phyloP scores from a whole-genome alignment of 805 yeast genomes.

The Sporopachydermia quercuum region DNA sequence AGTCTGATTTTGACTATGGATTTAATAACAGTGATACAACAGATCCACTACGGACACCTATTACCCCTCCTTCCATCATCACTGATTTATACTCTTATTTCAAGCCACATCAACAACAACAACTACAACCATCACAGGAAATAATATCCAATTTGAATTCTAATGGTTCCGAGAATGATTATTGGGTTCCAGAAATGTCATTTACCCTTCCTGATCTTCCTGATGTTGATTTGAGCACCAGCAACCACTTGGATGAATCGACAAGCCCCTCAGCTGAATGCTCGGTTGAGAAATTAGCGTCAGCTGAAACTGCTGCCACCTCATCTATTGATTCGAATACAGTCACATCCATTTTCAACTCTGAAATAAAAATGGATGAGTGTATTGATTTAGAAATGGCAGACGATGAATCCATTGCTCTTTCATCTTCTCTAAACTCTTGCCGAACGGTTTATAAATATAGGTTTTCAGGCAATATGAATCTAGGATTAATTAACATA shows the following conservation, averaged over 20 bases:
- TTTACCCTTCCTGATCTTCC: neutral
- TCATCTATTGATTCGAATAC: too few species aligned
- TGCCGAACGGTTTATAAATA: neutral
- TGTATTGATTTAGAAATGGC: neutral
- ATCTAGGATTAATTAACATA: slow-evolving; percentile 7
- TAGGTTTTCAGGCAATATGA: slow-evolving; percentile 8
- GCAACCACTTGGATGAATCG: too few species aligned
- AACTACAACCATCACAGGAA: too few species aligned
- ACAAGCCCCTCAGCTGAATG: too few species aligned
- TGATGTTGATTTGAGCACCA: too few species aligned
- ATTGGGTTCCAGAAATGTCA: neutral
- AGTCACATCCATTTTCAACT: too few species aligned
- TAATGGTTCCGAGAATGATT: too few species aligned
- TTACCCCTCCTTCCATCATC: neutral
- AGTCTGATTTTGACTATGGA: neutral
- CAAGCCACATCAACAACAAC: neutral
- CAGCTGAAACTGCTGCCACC: too few species aligned
- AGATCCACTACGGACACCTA: neutral
- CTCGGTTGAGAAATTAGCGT: too few species aligned
- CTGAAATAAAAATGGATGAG: too few species aligned
- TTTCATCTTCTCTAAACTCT: neutral
- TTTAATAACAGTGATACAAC: neutral
- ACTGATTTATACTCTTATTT: neutral
- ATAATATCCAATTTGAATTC: too few species aligned
- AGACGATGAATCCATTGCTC: neutral